Evolutionary conservation across 352 stramenopile species (phyloP), one percentile per base, ranked within the genome.

Genomic region (Saprolegnia parasitica): DNA sequence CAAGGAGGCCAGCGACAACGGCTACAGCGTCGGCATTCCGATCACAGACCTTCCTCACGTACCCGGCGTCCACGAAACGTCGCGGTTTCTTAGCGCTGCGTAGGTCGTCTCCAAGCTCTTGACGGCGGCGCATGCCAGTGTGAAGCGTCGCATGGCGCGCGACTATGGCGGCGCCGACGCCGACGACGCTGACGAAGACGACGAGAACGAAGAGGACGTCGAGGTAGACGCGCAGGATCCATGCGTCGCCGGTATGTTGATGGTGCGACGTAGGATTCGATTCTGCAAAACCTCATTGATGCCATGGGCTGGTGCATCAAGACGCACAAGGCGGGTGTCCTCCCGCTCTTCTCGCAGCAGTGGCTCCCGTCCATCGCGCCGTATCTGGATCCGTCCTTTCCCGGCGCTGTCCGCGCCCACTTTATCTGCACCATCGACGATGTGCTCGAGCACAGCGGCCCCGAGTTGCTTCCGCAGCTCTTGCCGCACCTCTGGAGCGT

Each of bases 341-440:
- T 95, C 71, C 80, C 83, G 0, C 50, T 93, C 24, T 93, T 93
- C 76, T 77, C 91, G 58, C 26, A 77, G 4, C 82, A 92, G 50
- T 52, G 92, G 61, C 65, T 91, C 62, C 61, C 80, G 32, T 90
- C 90, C 50, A 72, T 95, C 50, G 81, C 74, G 45, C 83, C 84
- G 50, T 75, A 93, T 62, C 76, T 95, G 29, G 82, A 90, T 56
- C 65, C 54, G 20, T 76, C 77, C 63, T 77, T 79, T 10, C 65
- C 90, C 23, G 72, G 79, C 62, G 81, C 89, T 71, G 73, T 95
- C 21, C 87, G 87, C 50, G 82, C 82, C 11, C 86, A 93, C 65
- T 83, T 82, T 56, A 93, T 95, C 71, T 95, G 87, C 79, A 93
- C 91, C 78, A 81, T 95, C 52, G 87, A 95, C 71, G 87, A 95